These are phyloP conservation scores for Roridomyces roridus DNA, from an alignment of 768 basidiomycete species.

Conservation along the genomic window DNA sequence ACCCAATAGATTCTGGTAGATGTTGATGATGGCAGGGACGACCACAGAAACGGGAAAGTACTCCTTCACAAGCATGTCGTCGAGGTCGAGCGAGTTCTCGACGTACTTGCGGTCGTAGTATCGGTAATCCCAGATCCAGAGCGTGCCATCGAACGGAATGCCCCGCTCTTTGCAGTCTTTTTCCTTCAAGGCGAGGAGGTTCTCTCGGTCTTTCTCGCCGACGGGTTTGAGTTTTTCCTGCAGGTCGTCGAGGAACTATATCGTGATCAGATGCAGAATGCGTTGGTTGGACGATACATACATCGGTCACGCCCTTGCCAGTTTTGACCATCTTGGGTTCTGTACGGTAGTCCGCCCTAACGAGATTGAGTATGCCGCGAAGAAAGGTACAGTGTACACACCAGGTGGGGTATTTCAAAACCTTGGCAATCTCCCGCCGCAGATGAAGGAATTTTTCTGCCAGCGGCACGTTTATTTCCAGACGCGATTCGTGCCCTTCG, in stretches of 20 bases:
- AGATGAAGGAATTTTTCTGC: constrained; percentile 72
- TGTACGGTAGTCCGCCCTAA: constrained; percentile 78
- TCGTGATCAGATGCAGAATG: constrained; percentile 12
- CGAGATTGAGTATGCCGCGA: background rate
- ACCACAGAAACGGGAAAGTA: constrained; percentile 89
- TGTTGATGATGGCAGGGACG: constrained; percentile 80
- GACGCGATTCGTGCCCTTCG: constrained; percentile 72
- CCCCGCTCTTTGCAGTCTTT: constrained; percentile 69
- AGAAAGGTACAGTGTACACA: constrained; percentile 16
- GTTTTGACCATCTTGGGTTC: constrained; percentile 88
- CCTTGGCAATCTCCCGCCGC: constrained; percentile 68
- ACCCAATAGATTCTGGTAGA: constrained; percentile 84
- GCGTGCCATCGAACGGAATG: constrained; percentile 69
- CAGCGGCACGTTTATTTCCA: constrained; percentile 72
- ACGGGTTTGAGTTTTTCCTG: constrained; percentile 76
- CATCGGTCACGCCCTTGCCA: constrained; percentile 63
- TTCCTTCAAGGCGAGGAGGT: constrained; percentile 75
- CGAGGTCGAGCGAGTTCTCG: constrained; percentile 70
- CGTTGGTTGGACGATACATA: constrained; percentile 33
- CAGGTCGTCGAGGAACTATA: constrained; percentile 79
- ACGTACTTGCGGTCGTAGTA: constrained; percentile 73
- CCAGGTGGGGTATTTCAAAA: constrained; percentile 81
- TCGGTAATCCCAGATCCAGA: constrained; percentile 88
- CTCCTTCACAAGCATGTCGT: constrained; percentile 83
- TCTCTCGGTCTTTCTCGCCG: constrained; percentile 67